phyloP scores from a whole-genome alignment of 768 basidiomycete species.

The Nidularia sp. region DNA sequence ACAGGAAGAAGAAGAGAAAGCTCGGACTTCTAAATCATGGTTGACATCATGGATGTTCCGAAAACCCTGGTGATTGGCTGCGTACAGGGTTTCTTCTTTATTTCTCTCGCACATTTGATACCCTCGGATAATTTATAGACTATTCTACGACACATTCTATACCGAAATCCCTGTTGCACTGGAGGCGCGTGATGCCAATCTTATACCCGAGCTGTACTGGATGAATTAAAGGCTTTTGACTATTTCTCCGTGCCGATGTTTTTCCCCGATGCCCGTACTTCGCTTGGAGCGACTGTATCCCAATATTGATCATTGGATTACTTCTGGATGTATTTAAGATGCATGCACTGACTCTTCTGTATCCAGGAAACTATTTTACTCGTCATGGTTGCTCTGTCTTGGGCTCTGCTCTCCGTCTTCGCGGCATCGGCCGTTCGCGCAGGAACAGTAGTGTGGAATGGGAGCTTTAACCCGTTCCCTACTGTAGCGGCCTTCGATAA shows the following conservation, averaged over 20 bases:
- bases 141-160: conserved; percentile 14
- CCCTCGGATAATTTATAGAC: conserved; percentile 33
- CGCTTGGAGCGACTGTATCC: conserved; percentile 21
- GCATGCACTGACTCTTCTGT: not conserved
- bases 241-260: conserved; percentile 32
- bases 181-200: conserved; percentile 15
- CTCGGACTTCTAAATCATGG: conserved; percentile 49
- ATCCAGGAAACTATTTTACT: not conserved
- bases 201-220: conserved; percentile 7
- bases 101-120: conserved; percentile 26
- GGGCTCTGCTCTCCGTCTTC: conserved; percentile 26
- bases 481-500: conserved; percentile 47
- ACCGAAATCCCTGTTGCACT: conserved; percentile 13
- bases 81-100: conserved; percentile 20
- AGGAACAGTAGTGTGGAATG: conserved; percentile 52
- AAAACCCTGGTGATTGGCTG: conserved; percentile 22
- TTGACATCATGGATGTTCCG: conserved; percentile 66
- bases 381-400: conserved; percentile 22
- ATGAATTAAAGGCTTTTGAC: conserved; percentile 6
- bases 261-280: conserved; percentile 23
- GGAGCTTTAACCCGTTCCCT: conserved; percentile 45
- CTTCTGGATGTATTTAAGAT: conserved; percentile 9
- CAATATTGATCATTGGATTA: conserved; percentile 23
- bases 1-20: conserved; percentile 43
- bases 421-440: conserved; percentile 28